Evolutionary conservation across 192 early-diverging fungal species (phyloP).

Genomic region (Mortierella hygrophila): DNA sequence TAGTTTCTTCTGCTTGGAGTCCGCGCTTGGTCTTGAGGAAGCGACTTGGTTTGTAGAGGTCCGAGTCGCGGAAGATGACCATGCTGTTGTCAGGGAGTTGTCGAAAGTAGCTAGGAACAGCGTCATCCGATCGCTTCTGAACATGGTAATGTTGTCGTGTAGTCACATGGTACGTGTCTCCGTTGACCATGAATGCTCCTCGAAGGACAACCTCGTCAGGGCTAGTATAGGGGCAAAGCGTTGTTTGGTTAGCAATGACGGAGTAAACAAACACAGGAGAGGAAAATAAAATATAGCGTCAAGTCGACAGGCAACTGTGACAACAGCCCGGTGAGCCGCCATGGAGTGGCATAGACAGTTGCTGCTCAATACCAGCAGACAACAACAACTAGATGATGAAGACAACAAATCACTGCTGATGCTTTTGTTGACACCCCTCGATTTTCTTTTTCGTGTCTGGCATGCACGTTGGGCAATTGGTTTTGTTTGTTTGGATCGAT

Average conservation of each 20-base stretch:
- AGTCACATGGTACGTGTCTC: conserved; percentile 45
- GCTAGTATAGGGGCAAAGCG: not conserved
- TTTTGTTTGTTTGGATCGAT: not conserved
- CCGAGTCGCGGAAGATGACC: conserved; percentile 50
- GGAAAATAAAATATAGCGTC: not conserved
- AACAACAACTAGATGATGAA: not conserved
- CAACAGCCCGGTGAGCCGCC: not conserved
- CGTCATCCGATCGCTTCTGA: conserved; percentile 48
- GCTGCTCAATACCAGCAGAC: not conserved
- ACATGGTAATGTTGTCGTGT: conserved; percentile 34
- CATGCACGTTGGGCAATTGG: not conserved
- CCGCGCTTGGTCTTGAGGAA: conserved; percentile 17
- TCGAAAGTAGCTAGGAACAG: not conserved
- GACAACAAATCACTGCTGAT: conserved; percentile 7
- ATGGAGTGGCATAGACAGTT: too few relatives aligned
- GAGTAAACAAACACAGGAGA: not conserved
- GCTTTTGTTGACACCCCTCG: conserved; percentile 2
- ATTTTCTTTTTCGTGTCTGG: not conserved
- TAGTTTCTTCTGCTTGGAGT: not conserved
- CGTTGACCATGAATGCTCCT: conserved; percentile 44
- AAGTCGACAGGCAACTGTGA: not conserved
- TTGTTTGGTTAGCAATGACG: not conserved
- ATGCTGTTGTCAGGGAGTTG: conserved; percentile 12
- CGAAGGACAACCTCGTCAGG: conserved; percentile 23
- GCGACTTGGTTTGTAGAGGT: conserved; percentile 29